Percentiles rank a stretch among this genome's conserved stretches.
Evolutionary conservation across 306 rosid species (phyloP).

Genomic region (Hippophae rhamnoides): DNA sequence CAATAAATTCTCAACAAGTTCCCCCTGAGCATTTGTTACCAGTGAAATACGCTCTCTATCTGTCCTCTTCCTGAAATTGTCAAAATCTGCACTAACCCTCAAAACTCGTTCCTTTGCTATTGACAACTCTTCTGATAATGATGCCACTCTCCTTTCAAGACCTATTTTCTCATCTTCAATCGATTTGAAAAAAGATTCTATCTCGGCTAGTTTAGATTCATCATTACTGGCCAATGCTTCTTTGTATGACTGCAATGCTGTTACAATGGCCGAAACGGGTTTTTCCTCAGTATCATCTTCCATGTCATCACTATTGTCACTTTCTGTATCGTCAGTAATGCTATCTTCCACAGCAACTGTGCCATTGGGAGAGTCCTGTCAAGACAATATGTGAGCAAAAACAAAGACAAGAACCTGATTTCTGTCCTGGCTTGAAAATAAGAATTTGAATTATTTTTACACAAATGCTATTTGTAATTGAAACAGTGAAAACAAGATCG

Average conservation of each 20-base stretch:
- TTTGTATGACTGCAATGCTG: conserved; percentile 52
- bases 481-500: too few species aligned
- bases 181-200: conserved; percentile 60
- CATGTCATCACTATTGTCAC: conserved; percentile 28
- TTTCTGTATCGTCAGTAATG: conserved; percentile 21
- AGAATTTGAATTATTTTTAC: too few species aligned
- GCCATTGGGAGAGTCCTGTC: conserved; percentile 67
- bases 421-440: too few species aligned
- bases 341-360: conserved; percentile 34
- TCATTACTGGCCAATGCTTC: conserved; percentile 68
- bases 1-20: conserved; percentile 77
- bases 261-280: conserved; percentile 38
- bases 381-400: conserved; percentile 29
- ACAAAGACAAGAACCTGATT: conserved; percentile 1
- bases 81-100: conserved; percentile 92
- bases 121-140: conserved; percentile 54
- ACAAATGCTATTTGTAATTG: too few species aligned
- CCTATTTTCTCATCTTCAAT: conserved; percentile 57
- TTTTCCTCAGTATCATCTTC: conserved; percentile 36
- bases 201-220: conserved; percentile 50
- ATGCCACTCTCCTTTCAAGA: conserved; percentile 41
- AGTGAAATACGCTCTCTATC: conserved; percentile 80
- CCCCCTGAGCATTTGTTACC: conserved; percentile 86
- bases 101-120: conserved; percentile 59
- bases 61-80: conserved; percentile 91